Percentiles rank a stretch among this genome's conserved stretches.
Conservation (phyloP, 192 early-diverging fungal genomes). For the Oehlia diaphana region DNA sequence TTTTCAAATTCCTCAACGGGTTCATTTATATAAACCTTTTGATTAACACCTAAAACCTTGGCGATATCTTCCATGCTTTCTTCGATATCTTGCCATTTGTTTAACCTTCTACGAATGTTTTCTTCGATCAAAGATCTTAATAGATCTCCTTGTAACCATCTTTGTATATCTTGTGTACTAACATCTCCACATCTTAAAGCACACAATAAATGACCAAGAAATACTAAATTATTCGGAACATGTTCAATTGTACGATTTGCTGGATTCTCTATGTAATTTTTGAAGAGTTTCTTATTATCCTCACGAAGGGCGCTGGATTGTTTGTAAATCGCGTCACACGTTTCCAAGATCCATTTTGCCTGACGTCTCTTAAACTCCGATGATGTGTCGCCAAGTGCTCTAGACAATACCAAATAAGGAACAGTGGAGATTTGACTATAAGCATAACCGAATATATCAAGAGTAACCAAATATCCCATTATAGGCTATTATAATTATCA, state of each 20-base stretch:
- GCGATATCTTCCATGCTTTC: constrained; percentile 31
- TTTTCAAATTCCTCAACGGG: constrained; percentile 28
- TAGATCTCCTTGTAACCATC: constrained; percentile 27
- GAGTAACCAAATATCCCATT: constrained; percentile 43
- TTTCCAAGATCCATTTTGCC: constrained; percentile 40
- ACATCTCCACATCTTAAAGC: constrained; percentile 42
- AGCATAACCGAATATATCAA: constrained; percentile 46
- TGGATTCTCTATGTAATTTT: constrained; percentile 34
- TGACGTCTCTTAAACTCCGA: constrained; percentile 42
- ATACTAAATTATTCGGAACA: constrained; percentile 42
- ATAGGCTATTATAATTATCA: constrained; percentile 33
- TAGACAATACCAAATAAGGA: constrained; percentile 41
- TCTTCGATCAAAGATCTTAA: constrained; percentile 39
- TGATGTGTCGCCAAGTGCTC: constrained; percentile 35
- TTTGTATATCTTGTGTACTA: constrained; percentile 17
- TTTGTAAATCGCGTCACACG: constrained; percentile 47
- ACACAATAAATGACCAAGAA: constrained; percentile 44
- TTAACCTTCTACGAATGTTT: constrained; percentile 36
- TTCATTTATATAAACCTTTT: constrained; percentile 27
- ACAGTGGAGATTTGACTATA: constrained; percentile 45
- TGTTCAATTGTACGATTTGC: constrained; percentile 41
- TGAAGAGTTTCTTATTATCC: constrained; percentile 36
- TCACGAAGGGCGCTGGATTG: constrained; percentile 36
- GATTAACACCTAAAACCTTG: constrained; percentile 34
- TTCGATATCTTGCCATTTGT: constrained; percentile 32